A percentile compares a stretch with the other conserved stretches of the same genome.
These are phyloP conservation scores for Metschnikowia continentalis DNA, from an alignment of 805 yeast genomes.

Conservation along the genomic window DNA sequence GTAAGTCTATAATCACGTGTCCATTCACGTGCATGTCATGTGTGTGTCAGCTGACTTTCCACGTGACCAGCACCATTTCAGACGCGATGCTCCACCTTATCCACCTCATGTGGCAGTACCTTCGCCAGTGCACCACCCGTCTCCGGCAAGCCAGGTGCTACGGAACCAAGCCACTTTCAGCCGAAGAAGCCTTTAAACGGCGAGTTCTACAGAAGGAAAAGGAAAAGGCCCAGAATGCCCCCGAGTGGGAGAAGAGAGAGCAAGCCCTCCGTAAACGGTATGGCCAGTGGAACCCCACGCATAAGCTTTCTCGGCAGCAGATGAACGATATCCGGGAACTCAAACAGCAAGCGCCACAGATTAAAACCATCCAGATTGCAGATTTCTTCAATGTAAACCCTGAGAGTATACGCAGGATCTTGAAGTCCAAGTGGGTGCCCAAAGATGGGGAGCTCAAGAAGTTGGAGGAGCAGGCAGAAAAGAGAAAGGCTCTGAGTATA, in stretches of 20 bases:
- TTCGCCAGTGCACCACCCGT: not conserved
- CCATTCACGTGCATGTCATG: not conserved
- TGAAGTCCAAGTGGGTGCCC: conserved; percentile 76
- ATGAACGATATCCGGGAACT: conserved; percentile 61
- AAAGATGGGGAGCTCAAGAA: conserved; percentile 46
- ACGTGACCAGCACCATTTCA: not conserved
- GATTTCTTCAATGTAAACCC: conserved; percentile 68
- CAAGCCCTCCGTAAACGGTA: conserved; percentile 60
- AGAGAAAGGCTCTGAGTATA: conserved; percentile 15
- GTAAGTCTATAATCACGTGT: no score
- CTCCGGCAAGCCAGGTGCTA: not conserved
- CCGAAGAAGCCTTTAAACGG: conserved; percentile 15
- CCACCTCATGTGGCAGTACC: not conserved
- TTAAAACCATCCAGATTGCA: conserved; percentile 57
- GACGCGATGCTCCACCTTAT: not conserved
- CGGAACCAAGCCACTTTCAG: conserved; percentile 1
- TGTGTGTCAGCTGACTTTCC: not conserved
- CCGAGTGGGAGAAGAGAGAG: conserved; percentile 69
- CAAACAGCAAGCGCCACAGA: conserved; percentile 54
- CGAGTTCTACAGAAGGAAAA: conserved; percentile 18
- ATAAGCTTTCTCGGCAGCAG: conserved; percentile 61
- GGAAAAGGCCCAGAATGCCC: conserved; percentile 39
- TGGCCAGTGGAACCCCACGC: conserved; percentile 65
- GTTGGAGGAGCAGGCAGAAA: conserved; percentile 49
- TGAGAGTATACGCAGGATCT: conserved; percentile 74